Evolutionary conservation across 768 basidiomycete genomes (phyloP).

Genomic region (Mrakia frigida): DNA sequence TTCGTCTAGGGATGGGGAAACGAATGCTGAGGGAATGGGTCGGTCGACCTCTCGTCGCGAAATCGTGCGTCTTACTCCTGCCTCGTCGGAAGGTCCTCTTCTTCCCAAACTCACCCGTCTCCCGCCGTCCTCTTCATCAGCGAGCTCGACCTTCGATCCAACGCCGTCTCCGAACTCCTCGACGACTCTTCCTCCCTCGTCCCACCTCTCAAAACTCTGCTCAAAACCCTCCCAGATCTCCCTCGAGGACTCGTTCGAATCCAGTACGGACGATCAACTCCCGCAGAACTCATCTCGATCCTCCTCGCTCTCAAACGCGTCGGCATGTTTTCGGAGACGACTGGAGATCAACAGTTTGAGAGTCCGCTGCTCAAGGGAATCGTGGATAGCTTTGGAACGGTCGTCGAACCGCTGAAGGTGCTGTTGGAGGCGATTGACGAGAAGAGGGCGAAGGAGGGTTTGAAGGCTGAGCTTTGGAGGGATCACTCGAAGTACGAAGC

Average conservation of each 20-base stretch:
- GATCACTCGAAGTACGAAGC: slow-evolving; percentile 53
- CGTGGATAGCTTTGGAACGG: slow-evolving; percentile 60
- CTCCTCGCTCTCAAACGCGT: slow-evolving; percentile 71
- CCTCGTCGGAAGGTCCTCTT: no score
- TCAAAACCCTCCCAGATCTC: slow-evolving; percentile 77
- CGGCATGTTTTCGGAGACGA: slow-evolving; percentile 51
- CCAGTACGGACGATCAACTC: slow-evolving; percentile 64
- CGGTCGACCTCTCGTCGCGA: slow-evolving; percentile 72
- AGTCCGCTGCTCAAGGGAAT: slow-evolving; percentile 67
- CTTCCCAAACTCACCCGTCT: neutral
- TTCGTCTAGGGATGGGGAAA: slow-evolving; percentile 62
- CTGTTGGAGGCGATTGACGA: slow-evolving; percentile 58
- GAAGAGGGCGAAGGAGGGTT: slow-evolving; percentile 59
- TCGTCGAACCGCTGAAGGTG: slow-evolving; percentile 54
- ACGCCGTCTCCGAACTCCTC: slow-evolving; percentile 78
- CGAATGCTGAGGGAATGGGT: slow-evolving; percentile 80
- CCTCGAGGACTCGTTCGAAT: slow-evolving; percentile 79
- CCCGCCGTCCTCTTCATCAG: slow-evolving; percentile 46
- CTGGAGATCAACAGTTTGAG: slow-evolving; percentile 53
- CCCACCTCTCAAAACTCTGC: slow-evolving; percentile 60
- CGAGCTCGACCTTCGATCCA: slow-evolving; percentile 65
- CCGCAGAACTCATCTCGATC: slow-evolving; percentile 70
- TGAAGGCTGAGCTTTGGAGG: slow-evolving; percentile 66
- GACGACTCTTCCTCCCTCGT: slow-evolving; percentile 57
- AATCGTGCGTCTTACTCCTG: slow-evolving; percentile 48